Evolutionary conservation across 2,329 filamentous ascomycete species (phyloP), one percentile per base, ranked within the genome.

Genomic region (Sporothrix schenckii): DNA sequence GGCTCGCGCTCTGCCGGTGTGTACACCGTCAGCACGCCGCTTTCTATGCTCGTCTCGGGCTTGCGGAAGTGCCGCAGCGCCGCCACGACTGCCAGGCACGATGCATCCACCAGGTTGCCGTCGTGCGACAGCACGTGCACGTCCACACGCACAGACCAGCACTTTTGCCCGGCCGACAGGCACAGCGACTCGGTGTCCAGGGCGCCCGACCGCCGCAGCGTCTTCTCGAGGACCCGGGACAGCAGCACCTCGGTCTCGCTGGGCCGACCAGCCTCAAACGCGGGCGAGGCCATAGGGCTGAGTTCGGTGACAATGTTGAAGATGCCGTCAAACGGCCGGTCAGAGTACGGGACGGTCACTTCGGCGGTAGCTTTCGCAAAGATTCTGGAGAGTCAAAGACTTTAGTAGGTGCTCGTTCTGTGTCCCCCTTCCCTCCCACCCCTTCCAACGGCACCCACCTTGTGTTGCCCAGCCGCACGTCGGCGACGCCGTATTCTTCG

Each of bases 121-220:
- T 98, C 94, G 78, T 94, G 92, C 66, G 93, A 91, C 60, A 98
- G 86, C 61, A 98, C 89, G 80, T 99, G 95, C 27, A 98, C 87
- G 79, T 98, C 94, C 24, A 92, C 94, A 71, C 94, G 89, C 73
- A 99, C 86, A 72, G 91, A 91, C 89, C 95, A 99, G 83, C 92
- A 95, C 80, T 96, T 97, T 72, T 91, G 86, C 9, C 92, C 94
- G 13, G 95, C 93, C 39, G 97, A 85, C 27, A 99, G 92, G 80
- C 95, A 99, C 58, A 99, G 86, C 4, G 94, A 97, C 81, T 99
- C 95, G 47, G 94, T 97, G 79, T 98, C 94, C 53, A 99, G 88
- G 7, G 95, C 94, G 75, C 91, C 91, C 1, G 94, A 97, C 72
- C 95, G 90, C 54, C 95, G 93, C 72, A 98, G 89, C 10, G 95